phyloP scores from a whole-genome alignment of 2,329 filamentous ascomycete genomes.

The Stylonectria norvegica region DNA sequence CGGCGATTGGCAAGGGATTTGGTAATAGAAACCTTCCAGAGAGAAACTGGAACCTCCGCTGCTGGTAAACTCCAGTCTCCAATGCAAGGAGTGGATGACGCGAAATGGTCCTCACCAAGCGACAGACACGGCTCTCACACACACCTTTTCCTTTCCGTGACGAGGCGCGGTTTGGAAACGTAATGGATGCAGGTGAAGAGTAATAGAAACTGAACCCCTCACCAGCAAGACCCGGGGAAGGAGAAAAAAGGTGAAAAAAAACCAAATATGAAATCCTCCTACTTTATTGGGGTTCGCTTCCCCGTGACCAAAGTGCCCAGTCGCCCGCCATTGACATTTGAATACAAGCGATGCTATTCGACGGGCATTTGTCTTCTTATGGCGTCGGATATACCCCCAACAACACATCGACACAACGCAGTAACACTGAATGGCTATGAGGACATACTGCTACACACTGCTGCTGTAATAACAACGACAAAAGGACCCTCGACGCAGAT shows the following conservation, averaged over 20 bases:
- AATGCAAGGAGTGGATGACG: constrained; percentile 9
- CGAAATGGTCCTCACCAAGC: constrained; percentile 16
- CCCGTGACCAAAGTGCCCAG: constrained; percentile 18
- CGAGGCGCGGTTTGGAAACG: constrained; percentile 19
- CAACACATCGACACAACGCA: constrained; percentile 3
- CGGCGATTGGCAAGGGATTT: not conserved
- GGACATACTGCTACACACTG: constrained; percentile 4
- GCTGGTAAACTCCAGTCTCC: no score
- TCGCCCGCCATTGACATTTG: no score
- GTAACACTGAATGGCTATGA: constrained; percentile 1
- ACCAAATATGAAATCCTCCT: constrained; percentile 13
- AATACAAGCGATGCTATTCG: constrained; percentile 20
- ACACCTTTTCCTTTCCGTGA: not conserved
- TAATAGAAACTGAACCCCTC: constrained; percentile 24
- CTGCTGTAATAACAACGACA: no score
- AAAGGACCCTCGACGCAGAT: no score
- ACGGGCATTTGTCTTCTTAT: constrained; percentile 15
- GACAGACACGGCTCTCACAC: constrained; percentile 1
- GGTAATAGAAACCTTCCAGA: no score
- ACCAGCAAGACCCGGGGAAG: constrained; percentile 8
- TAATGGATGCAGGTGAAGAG: constrained; percentile 27
- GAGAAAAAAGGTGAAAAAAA: constrained; percentile 7
- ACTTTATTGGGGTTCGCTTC: constrained; percentile 11
- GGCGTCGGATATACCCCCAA: constrained; percentile 10
- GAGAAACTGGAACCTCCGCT: no score